These are phyloP conservation scores for Tolypocladium sp. DNA, from an alignment of 2,329 filamentous ascomycete species.

Conservation along the genomic window DNA sequence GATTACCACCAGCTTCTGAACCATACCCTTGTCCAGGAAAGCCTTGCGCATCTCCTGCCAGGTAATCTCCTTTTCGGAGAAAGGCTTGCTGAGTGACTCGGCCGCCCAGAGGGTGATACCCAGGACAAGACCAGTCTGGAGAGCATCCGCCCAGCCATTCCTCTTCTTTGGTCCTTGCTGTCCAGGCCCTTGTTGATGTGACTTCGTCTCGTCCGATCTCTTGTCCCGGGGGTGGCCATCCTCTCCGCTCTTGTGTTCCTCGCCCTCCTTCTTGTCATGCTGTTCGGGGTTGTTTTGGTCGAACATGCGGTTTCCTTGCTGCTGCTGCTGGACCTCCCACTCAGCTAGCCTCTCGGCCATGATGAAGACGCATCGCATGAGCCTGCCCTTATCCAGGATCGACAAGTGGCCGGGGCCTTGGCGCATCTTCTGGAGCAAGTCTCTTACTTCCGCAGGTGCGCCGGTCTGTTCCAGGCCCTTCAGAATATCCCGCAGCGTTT, in stretches of 20 bases:
- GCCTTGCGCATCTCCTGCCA: constrained; percentile 95
- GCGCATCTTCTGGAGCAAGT: constrained; percentile 45
- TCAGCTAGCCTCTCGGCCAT: constrained; percentile 25
- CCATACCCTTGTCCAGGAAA: constrained; percentile 91
- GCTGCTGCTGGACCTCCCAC: constrained; percentile 13
- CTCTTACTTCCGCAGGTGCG: constrained; percentile 57
- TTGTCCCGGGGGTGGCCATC: constrained; percentile 8
- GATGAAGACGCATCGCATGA: constrained; percentile 26
- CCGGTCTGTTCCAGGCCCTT: constrained; percentile 57
- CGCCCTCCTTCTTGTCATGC: constrained; percentile 9
- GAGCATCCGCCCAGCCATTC: constrained; percentile 24
- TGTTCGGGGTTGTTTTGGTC: constrained; percentile 12
- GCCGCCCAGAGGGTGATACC: constrained; percentile 47
- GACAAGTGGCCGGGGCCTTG: constrained; percentile 44
- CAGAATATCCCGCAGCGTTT: constrained; percentile 51
- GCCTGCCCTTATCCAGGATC: constrained; percentile 26
- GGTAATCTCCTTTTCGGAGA: constrained; percentile 66
- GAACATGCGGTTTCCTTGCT: constrained; percentile 11
- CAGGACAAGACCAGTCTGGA: constrained; percentile 27
- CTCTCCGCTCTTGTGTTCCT: constrained; percentile 9
- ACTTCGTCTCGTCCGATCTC: constrained; percentile 10
- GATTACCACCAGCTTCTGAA: constrained; percentile 83
- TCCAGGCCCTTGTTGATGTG: constrained; percentile 12
- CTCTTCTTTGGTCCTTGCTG: constrained; percentile 26
- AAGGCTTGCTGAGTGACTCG: constrained; percentile 28